A percentile compares a stretch with the other conserved stretches of the same genome.
These are phyloP conservation scores for Phytopythium helicoides DNA, from an alignment of 352 stramenopile species.

Conservation along the genomic window DNA sequence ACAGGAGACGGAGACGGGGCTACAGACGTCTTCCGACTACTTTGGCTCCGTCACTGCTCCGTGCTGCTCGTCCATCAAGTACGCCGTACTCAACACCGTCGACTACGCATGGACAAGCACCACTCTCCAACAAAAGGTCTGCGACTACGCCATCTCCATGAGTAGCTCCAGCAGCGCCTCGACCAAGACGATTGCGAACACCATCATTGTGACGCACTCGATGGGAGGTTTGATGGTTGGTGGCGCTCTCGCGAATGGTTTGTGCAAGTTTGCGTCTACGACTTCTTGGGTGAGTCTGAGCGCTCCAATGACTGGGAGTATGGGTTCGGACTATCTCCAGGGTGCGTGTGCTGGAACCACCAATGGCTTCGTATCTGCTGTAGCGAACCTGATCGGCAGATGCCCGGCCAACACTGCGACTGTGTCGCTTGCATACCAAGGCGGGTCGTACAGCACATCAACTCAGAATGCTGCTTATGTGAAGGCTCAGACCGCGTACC, in stretches of 20 bases:
- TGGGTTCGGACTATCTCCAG: conserved; percentile 43
- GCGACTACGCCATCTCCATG: conserved; percentile 24
- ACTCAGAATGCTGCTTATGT: conserved; percentile 23
- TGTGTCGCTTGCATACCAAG: conserved; percentile 42
- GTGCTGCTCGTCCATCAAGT: conserved; percentile 48
- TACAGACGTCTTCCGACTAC: conserved; percentile 26
- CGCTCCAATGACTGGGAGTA: conserved; percentile 41
- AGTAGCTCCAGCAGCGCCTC: conserved; percentile 9
- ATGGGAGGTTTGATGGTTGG: conserved; percentile 35
- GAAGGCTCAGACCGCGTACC: conserved; percentile 29
- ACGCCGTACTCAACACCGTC: conserved; percentile 42
- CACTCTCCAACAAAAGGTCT: conserved; percentile 34
- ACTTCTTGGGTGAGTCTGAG: conserved; percentile 39
- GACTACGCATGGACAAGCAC: conserved; percentile 41
- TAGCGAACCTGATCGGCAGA: conserved; percentile 32
- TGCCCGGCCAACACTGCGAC: conserved; percentile 28
- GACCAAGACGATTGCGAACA: conserved; percentile 17
- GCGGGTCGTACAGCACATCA: conserved; percentile 11
- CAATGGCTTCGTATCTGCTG: conserved; percentile 18
- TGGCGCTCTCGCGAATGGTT: conserved; percentile 20
- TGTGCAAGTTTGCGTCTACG: conserved; percentile 19
- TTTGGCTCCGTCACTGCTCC: conserved; percentile 38
- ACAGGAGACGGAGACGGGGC: conserved; percentile 17
- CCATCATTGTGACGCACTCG: conserved; percentile 45
- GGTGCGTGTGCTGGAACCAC: conserved; percentile 23